Conservation (phyloP, 2,329 filamentous ascomycete genomes). For the Venturia aucupariae region DNA sequence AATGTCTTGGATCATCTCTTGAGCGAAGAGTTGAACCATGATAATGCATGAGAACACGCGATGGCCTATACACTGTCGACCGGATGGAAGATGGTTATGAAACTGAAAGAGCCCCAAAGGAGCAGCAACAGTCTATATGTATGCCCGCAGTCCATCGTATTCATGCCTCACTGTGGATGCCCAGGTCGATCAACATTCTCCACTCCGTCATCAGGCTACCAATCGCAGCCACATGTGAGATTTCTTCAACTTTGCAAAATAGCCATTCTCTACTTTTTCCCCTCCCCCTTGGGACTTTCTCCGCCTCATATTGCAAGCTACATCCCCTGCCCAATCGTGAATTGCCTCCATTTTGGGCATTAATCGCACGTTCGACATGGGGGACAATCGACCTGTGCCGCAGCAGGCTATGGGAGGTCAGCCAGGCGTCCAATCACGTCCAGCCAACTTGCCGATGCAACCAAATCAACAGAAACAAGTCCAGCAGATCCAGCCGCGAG, state of each 20-base stretch:
- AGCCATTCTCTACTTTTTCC: background rate
- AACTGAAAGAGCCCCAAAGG: background rate
- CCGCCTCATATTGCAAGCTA: background rate
- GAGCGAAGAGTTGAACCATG: background rate
- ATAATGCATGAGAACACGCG: background rate
- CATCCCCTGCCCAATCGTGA: background rate
- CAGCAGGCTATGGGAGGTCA: background rate
- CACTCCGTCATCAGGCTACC: background rate
- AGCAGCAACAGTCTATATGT: background rate
- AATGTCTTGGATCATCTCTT: background rate
- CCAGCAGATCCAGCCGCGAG: background rate
- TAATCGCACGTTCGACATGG: background rate
- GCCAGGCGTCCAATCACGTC: background rate
- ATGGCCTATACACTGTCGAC: background rate
- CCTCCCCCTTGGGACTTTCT: background rate
- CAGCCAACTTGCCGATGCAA: background rate
- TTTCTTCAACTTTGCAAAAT: background rate
- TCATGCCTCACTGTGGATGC: background rate
- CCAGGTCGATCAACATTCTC: background rate
- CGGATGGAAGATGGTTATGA: background rate
- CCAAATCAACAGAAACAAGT: background rate
- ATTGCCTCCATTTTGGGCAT: background rate
- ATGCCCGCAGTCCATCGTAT: background rate
- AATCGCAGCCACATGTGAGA: background rate
- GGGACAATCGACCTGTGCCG: background rate